Base-by-base conservation (phyloP, 1,284 basidiomycete species). In the Psilocybe mexicana region DNA sequence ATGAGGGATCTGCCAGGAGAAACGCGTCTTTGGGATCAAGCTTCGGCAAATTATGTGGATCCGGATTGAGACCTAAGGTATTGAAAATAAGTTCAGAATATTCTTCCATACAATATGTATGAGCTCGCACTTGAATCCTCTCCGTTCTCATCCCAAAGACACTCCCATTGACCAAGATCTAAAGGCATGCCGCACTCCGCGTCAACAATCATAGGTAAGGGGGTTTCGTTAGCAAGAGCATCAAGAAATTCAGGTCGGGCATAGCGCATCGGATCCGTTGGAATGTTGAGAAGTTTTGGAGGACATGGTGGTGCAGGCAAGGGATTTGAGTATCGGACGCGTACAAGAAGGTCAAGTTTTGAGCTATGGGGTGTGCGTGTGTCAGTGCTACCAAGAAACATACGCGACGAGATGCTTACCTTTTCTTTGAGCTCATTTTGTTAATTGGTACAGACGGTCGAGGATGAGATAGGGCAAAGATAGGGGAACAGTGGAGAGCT, bases 121-220 rank as follows among this genome's bases (percentile, higher is more conserved):
- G 10, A 3, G 49, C 10, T 36, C 83, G 63, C 58, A 90, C 92
- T 79, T 55, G 83, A 79, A 71, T 90, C 87, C 66, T 88, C 82
- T 8, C 79, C 87, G 47, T 82, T 82, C 46, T 92, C 90, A 54
- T 91, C 88, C 92, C 93, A 94, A 18, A 93, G 74, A 36, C 86
- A 90, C 49, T 91, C 88, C 80, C 87, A 95, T 59, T 82, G 81
- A 24, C 90, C 88, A 49, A 96, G 74, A 69, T 97, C 92, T 24
- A 98, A 75, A 0, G 94, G 94, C 93, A 98, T 96, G 1, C 95
- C 95, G 67, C 90, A 89, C 71, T 98, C 95, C 1, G 92, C 90
- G 67, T 98, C 95, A 1, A 96, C 88, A 59, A 97, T 88, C 92
- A 98, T 94, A 0, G 95, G 94, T 8, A 96, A 72, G 0, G 90